Evolutionary conservation across 306 rosid species (phyloP).

Genomic region (Dalbergia oliveri): DNA sequence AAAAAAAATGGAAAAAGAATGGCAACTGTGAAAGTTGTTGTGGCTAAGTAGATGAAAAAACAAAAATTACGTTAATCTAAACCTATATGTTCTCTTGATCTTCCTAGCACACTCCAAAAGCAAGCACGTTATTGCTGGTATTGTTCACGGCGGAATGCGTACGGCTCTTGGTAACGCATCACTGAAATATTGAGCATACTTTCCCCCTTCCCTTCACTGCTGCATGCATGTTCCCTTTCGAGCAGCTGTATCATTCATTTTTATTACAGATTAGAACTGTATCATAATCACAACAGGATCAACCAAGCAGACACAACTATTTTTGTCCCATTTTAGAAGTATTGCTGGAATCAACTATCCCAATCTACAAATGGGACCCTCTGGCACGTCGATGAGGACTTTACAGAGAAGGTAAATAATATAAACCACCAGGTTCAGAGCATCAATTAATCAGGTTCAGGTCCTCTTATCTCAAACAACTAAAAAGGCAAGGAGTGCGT

Average conservation of each 20-base stretch:
- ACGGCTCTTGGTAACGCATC: neutral
- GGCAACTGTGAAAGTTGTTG: slow-evolving; percentile 37
- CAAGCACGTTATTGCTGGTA: neutral
- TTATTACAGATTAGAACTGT: neutral
- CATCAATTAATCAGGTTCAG: slow-evolving; percentile 46
- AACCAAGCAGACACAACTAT: slow-evolving; percentile 44
- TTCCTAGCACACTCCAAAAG: slow-evolving; percentile 10
- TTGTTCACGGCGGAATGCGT: slow-evolving; percentile 13
- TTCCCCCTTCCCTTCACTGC: slow-evolving; percentile 40
- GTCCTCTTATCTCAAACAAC: slow-evolving; percentile 68
- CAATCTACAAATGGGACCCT: neutral
- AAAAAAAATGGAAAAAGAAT: slow-evolving; percentile 37
- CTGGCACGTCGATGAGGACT: slow-evolving; percentile 19
- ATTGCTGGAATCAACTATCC: slow-evolving; percentile 33
- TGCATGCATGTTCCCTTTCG: slow-evolving; percentile 19
- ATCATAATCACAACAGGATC: neutral
- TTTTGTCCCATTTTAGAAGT: slow-evolving; percentile 7
- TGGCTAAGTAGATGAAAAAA: slow-evolving; percentile 42
- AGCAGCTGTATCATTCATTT: slow-evolving; percentile 35
- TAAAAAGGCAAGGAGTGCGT: slow-evolving; percentile 79
- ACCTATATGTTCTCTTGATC: slow-evolving; percentile 43
- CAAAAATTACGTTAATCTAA: slow-evolving; percentile 30
- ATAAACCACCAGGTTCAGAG: slow-evolving; percentile 10
- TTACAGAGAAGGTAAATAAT: slow-evolving; percentile 29
- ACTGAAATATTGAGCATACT: slow-evolving; percentile 45